These are phyloP conservation scores for Epichloe uncinata DNA, from an alignment of 2,329 filamentous ascomycete genomes.

Conservation along the genomic window DNA sequence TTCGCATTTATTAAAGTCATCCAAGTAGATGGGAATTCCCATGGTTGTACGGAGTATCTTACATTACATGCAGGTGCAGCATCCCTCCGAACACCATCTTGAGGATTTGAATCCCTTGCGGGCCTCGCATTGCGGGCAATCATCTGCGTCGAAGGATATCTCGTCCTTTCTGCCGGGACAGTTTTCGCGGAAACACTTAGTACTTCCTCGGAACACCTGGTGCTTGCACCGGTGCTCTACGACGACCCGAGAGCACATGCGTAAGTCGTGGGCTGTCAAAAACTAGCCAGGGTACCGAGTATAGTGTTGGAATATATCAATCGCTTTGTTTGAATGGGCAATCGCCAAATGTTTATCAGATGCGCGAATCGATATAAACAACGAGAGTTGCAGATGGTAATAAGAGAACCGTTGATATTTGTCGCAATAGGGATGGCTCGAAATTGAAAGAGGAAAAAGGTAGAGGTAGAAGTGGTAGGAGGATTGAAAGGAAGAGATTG, in stretches of 20 bases:
- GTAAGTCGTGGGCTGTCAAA: background rate
- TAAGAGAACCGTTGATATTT: background rate
- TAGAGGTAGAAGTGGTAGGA: background rate
- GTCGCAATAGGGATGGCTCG: background rate
- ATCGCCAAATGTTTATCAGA: background rate
- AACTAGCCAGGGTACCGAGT: too few relatives aligned
- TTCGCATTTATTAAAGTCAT: background rate
- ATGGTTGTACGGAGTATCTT: background rate
- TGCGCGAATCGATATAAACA: background rate
- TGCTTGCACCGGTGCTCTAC: constrained; percentile 25
- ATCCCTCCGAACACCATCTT: constrained; percentile 22
- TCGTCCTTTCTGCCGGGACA: constrained; percentile 20
- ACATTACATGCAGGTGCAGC: constrained; percentile 17
- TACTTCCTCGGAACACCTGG: constrained; percentile 21
- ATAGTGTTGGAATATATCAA: background rate
- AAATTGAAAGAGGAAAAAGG: background rate
- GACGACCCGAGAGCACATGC: constrained; percentile 21
- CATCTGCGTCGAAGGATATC: constrained; percentile 16
- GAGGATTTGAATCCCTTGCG: constrained; percentile 18
- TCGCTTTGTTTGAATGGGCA: background rate
- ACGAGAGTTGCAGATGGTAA: background rate
- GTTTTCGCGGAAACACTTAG: constrained; percentile 20
- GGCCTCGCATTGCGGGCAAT: constrained; percentile 23
- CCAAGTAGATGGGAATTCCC: background rate
- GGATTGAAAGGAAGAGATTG: background rate